These are phyloP conservation scores for Fraxinus greggii DNA, from an alignment of 305 asterid species.

Conservation along the genomic window DNA sequence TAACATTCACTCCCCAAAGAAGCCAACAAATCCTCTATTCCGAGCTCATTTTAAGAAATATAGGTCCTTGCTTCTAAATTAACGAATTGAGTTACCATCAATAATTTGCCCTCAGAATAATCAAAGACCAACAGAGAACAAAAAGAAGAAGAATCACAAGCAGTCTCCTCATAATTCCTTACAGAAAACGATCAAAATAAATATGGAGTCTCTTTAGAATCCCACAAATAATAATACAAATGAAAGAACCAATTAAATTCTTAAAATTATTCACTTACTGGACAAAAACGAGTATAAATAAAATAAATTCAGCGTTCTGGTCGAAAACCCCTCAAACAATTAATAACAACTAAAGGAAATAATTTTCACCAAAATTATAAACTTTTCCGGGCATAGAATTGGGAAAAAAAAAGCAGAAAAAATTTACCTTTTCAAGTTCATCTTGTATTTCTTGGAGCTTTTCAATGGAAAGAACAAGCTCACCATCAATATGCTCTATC, in stretches of 20 bases:
- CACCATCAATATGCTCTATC: conserved; percentile 30
- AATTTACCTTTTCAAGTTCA: conserved; percentile 39
- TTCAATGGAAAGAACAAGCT: conserved; percentile 39
- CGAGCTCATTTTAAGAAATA: neutral
- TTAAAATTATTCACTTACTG: neutral
- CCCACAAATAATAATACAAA: neutral
- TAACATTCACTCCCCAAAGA: neutral
- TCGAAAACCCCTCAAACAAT: neutral
- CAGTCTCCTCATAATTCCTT: neutral
- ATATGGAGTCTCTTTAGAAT: neutral
- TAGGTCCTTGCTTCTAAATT: neutral
- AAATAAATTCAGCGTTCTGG: neutral
- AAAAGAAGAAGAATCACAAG: neutral
- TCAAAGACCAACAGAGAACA: neutral
- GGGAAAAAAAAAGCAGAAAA: neutral
- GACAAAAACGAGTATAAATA: neutral
- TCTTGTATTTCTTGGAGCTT: conserved; percentile 51
- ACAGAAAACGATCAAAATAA: neutral
- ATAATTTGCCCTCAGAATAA: neutral
- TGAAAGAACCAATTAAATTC: neutral
- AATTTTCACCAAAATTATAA: neutral
- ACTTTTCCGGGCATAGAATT: neutral
- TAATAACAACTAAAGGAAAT: neutral
- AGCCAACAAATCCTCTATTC: conserved; percentile 3
- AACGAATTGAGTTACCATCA: neutral